Base-by-base conservation (phyloP, 495 filamentous ascomycete genomes). In the Penicillium waksmanii region DNA sequence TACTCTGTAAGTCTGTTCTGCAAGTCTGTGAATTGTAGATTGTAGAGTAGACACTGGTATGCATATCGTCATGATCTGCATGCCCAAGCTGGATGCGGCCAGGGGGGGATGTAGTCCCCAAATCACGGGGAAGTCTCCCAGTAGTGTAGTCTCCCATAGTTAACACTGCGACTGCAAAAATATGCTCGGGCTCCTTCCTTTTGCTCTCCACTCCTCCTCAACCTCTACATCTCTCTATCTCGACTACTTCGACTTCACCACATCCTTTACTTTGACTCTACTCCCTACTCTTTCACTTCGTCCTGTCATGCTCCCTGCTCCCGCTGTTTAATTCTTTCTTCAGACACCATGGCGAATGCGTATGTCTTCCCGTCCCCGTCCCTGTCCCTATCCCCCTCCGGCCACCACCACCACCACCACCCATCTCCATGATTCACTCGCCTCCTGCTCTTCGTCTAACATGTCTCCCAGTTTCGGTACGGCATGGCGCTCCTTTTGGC, bases 401-500 rank as follows among this genome's bases (percentile, higher is more conserved):
- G 17, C 44, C 31, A 17, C 18, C 9, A 27, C 13, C 19, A 5
- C 17, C 27, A 7, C 34, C 10, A 10, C 21, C n/a, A n/a, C 21
- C 3, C 21, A 33, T 35, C 35, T 56, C n/a, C 6, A 31, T 35
- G 25, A 27, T 27, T 27, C 6, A 2, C 25, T 53, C 40, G 43
- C 9, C 36, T 35, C 18, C 8, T 53, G 13, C 21, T 5, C n/a
- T 43, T 19, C 3, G 2, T 43, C 58, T 40, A 25, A 55, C 57
- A 35, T 15, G 8, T 40, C 17, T 40, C 21, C 21, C 56, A 89
- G 88, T 59, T 67, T 93, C 61, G 80, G 82, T 55, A 79, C 79
- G 53, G 77, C 84, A 74, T 86, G 90, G 75, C 84, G 85, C 64
- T 90, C 89, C 62, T 92, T 97, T 77, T 97, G 94, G 94, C 94